Base-by-base conservation (phyloP, 257 asterid genomes). In the Thymus mandschuricus region DNA sequence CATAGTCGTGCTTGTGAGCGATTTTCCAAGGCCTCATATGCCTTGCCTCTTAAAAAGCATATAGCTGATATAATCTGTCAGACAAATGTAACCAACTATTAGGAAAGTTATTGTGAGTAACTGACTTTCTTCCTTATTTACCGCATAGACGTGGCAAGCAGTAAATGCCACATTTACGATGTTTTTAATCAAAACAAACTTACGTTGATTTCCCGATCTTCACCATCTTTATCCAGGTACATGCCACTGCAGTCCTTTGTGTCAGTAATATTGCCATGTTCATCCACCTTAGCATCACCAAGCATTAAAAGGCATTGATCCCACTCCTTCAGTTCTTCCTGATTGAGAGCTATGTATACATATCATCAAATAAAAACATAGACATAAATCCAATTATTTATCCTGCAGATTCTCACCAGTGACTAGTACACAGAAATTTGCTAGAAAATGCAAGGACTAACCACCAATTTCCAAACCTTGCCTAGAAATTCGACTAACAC, bases 311-410 rank as follows among this genome's bases (percentile, higher is more conserved):
- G 84, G 68, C 98, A 94, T 66, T 94, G 97, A 81, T 91, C 97
- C 98, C 98, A 94, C 86, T 94, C 98, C 83, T 91, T 89, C 70
- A 93, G 75, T 72, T 93, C 96, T 84, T 91, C 98, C 98, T 93
- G 78, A 70, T 61, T 15, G 58, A 30, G 55, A 13, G 28, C 21
- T 21, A 21, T 21, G 65, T 45, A 68, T 3, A 6, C 50, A 10
- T 63, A 29, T 50, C 55, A 50, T 51, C 13, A 33, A 38, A 10
- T 59, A 65, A 31, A 46, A 28, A 40, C 4, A 35, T 68, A 52
- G 46, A 27, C 54, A 48, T 58, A 43, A 34, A 38, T 38, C 28
- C 30, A 21, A 30, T 50, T 30, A 10, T 51, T 62, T 63, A 48
- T 52, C 59, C 59, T 34, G 51, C 10, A 50, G 69, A 52, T 56